Conservation (phyloP, 1,284 basidiomycete species). For the Trichosporon ovoides region DNA sequence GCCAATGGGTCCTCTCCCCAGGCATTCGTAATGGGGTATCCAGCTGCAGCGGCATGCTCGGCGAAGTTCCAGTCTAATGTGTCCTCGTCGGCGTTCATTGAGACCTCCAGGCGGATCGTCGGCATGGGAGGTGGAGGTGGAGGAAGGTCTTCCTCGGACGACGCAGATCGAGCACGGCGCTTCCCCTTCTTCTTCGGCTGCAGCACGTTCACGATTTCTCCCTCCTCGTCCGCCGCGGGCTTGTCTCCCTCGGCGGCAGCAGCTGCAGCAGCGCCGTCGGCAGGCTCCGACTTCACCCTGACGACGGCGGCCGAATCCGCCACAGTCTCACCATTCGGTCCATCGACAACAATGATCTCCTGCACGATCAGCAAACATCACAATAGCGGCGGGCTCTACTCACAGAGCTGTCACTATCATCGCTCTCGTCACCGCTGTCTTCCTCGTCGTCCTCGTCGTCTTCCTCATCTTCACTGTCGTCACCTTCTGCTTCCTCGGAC, state of each 20-base stretch:
- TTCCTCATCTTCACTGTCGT: constrained; percentile 55
- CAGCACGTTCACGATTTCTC: constrained; percentile 21
- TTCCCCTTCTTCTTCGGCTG: constrained; percentile 38
- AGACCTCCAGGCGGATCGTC: constrained; percentile 37
- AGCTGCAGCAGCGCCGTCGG: not conserved
- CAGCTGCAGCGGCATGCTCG: constrained; percentile 29
- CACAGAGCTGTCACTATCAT: constrained; percentile 24
- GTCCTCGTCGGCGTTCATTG: constrained; percentile 16
- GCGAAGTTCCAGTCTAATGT: constrained; percentile 41
- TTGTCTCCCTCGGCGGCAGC: constrained; percentile 4
- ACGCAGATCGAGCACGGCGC: constrained; percentile 24
- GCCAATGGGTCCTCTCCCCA: constrained; percentile 16
- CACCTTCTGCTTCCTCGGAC: constrained; percentile 59
- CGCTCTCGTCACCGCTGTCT: constrained; percentile 27
- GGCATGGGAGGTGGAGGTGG: constrained; percentile 42
- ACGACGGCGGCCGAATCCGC: not conserved
- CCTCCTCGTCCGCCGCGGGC: not conserved
- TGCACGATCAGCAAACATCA: constrained; percentile 9
- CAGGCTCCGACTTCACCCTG: constrained; percentile 18
- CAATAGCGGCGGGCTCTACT: constrained; percentile 4
- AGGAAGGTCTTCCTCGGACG: constrained; percentile 39
- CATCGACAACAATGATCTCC: constrained; percentile 19
- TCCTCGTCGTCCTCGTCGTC: constrained; percentile 44
- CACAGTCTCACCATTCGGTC: constrained; percentile 13
- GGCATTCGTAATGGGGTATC: constrained; percentile 18